Evolutionary conservation across 768 basidiomycete genomes (phyloP).

Genomic region (Lactarius deliciosus): DNA sequence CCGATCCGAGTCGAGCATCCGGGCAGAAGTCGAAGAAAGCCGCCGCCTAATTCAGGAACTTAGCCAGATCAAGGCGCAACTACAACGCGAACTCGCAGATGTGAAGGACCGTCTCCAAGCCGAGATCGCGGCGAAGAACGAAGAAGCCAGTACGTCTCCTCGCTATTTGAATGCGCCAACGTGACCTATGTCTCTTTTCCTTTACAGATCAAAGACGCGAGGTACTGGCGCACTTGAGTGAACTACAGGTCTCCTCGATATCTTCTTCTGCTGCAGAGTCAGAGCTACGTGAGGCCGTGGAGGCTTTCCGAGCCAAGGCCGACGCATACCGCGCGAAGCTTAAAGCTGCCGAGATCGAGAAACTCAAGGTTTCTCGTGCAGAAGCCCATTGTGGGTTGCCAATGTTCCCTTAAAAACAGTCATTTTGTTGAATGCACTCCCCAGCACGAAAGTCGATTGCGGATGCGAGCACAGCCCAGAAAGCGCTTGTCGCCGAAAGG

Average conservation of each 20-base stretch:
- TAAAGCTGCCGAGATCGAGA: conserved; percentile 67
- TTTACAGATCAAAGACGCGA: conserved; percentile 55
- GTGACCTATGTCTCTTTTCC: conserved; percentile 4
- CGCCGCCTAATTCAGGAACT: conserved; percentile 64
- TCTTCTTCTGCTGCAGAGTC: conserved; percentile 59
- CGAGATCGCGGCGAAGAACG: conserved; percentile 52
- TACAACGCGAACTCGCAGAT: conserved; percentile 54
- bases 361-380: conserved; percentile 60
- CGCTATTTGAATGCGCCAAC: background rate
- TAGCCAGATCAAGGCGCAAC: conserved; percentile 52
- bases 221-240: conserved; percentile 58
- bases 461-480: conserved; percentile 60
- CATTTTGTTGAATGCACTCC: background rate
- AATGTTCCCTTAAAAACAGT: background rate
- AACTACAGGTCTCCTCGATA: conserved; percentile 58
- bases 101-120: conserved; percentile 57
- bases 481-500: conserved; percentile 50
- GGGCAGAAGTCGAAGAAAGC: conserved; percentile 64
- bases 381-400: conserved; percentile 56
- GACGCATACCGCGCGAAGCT: conserved; percentile 56
- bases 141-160: conserved; percentile 50
- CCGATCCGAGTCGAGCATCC: conserved; percentile 44
- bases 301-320: conserved; percentile 65
- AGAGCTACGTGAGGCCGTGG: conserved; percentile 65
- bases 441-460: conserved; percentile 60